A percentile compares a stretch with the other conserved stretches of the same genome.
These are phyloP conservation scores for Ananas comosus DNA, from an alignment of 176 grass and related monocot genomes.

Conservation along the genomic window DNA sequence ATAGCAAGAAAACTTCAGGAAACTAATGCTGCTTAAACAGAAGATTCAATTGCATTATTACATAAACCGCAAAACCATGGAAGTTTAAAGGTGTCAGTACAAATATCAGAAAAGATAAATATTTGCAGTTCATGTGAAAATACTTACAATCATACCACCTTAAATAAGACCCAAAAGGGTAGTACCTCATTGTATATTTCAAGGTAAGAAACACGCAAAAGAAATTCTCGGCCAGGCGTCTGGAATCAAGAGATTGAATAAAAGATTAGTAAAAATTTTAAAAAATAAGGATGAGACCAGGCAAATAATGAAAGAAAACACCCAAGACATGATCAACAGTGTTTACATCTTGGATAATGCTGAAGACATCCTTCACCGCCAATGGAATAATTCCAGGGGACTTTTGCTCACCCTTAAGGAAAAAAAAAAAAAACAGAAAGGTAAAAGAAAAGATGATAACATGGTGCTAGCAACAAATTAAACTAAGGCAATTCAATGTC, in stretches of 20 bases:
- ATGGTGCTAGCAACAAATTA: neutral
- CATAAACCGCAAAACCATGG: no score
- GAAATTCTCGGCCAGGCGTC: constrained; percentile 97
- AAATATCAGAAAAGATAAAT: neutral
- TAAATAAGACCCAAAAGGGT: neutral
- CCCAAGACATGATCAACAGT: neutral
- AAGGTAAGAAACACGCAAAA: constrained; percentile 97
- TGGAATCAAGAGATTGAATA: constrained; percentile 31
- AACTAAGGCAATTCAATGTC: neutral
- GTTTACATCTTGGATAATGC: constrained; percentile 98
- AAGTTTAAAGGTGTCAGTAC: no score
- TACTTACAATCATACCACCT: neutral
- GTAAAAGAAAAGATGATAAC: neutral
- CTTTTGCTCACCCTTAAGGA: constrained; percentile 85
- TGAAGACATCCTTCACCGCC: constrained; percentile 98
- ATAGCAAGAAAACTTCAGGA: no score
- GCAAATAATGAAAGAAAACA: no score
- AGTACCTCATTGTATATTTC: constrained; percentile 99
- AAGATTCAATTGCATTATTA: no score
- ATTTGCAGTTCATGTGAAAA: neutral
- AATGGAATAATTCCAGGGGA: constrained; percentile 96
- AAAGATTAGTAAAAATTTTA: neutral
- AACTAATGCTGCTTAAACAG: no score
- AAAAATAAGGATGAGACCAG: no score
- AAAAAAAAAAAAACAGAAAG: constrained; percentile 3